Evolutionary conservation across 352 stramenopile species (phyloP).

Genomic region (Pythium aquatile): DNA sequence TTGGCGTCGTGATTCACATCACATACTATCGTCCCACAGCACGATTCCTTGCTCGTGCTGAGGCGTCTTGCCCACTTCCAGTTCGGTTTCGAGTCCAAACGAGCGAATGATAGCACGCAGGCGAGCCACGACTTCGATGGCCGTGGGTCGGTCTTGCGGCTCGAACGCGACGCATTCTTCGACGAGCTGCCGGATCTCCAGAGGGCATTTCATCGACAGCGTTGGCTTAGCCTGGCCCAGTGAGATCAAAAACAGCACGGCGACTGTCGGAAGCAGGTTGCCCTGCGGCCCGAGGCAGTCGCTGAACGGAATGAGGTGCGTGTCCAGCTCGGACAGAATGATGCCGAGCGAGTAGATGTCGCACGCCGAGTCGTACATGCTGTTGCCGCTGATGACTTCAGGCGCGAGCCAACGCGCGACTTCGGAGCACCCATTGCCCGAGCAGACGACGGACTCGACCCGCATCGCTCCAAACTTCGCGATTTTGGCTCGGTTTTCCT

Average conservation of each 20-base stretch:
- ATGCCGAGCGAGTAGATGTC: slow-evolving; percentile 27
- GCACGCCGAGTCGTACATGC: slow-evolving; percentile 3
- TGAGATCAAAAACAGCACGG: slow-evolving; percentile 15
- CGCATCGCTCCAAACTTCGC: slow-evolving; percentile 23
- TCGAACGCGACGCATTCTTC: slow-evolving; percentile 21
- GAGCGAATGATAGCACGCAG: slow-evolving; percentile 20
- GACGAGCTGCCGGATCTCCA: slow-evolving; percentile 17
- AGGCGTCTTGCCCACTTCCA: slow-evolving; percentile 11
- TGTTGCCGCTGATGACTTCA: slow-evolving; percentile 14
- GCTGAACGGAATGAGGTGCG: slow-evolving; percentile 19
- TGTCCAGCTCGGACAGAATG: slow-evolving; percentile 26
- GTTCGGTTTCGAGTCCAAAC: slow-evolving; percentile 9
- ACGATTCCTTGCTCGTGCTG: background rate
- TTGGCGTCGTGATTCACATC: background rate
- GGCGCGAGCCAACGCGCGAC: slow-evolving; percentile 24
- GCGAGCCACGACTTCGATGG: slow-evolving; percentile 19
- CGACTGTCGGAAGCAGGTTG: slow-evolving; percentile 14
- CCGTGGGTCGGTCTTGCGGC: slow-evolving; percentile 12
- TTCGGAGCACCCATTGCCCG: background rate
- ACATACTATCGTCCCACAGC: too few species aligned
- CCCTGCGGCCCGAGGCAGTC: slow-evolving; percentile 19
- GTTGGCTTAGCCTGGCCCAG: slow-evolving; percentile 15
- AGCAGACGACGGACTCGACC: background rate
- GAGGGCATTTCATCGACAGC: slow-evolving; percentile 15
- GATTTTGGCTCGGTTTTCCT: slow-evolving; percentile 26